A percentile compares a stretch with the other conserved stretches of the same genome.
Evolutionary conservation across 2,329 filamentous ascomycete species (phyloP).

Genomic region (Aspergillus niger): DNA sequence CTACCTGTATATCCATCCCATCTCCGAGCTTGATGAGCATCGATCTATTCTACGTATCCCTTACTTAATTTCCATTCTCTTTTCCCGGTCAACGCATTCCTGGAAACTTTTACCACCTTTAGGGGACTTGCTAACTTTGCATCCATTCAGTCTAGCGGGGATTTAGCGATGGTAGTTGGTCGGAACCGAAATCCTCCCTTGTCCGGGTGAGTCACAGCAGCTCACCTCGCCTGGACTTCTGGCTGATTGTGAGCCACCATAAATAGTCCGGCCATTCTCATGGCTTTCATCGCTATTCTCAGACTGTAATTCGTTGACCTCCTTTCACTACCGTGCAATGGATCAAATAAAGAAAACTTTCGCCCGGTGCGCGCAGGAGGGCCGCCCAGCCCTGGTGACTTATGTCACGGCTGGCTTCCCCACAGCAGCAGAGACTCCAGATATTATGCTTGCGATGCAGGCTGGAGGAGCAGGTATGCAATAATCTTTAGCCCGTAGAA

Average conservation of each 20-base stretch:
- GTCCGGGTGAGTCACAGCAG: constrained; percentile 3
- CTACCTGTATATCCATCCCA: constrained; percentile 12
- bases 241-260: neutral
- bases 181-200: neutral
- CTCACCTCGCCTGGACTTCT: too few relatives aligned
- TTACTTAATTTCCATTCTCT: neutral
- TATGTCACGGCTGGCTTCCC: constrained; percentile 96
- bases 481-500: neutral
- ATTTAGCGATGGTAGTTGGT: neutral
- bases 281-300: neutral
- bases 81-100: neutral
- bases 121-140: too few relatives aligned
- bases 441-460: constrained; percentile 84
- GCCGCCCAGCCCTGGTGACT: constrained; percentile 76
- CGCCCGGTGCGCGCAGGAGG: constrained; percentile 54
- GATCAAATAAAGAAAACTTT: constrained; percentile 56
- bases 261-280: neutral
- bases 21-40: neutral
- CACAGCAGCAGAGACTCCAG: constrained; percentile 70
- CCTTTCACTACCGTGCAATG: constrained; percentile 32
- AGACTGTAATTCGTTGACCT: neutral
- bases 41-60: neutral
- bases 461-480: constrained; percentile 78
- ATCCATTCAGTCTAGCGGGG: neutral
- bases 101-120: neutral